Evolutionary conservation across 345 rosid species (phyloP), one percentile per base, ranked within the genome.

Genomic region (Linum lewisii): DNA sequence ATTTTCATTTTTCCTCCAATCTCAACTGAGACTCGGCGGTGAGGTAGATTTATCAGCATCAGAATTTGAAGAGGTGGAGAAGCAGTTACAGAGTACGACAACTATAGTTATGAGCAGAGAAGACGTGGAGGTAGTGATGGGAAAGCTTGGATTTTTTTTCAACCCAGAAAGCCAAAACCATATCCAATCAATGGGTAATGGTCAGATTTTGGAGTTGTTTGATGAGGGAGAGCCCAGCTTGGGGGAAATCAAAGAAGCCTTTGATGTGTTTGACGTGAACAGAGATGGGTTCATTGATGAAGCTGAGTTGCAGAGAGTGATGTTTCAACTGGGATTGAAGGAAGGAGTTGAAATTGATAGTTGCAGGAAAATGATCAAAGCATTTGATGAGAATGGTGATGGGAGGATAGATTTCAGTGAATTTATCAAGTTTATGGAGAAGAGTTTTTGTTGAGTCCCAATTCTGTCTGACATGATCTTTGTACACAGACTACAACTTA

Each of bases 241-340:
- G 61, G 74, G 56, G 24, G 80, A 76, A 19, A 10, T 69, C 21
- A 66, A 58, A 37, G 64, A 69, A 63, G 74, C 80, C 24, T 76
- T 76, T 24, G 66, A 58, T 22, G 72, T 66, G 15, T 72, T 72
- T 4, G 80, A 76, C 32, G 66, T 55, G 47, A 76, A 76, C 52
- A 69, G 50, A 38, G 80, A 76, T 49, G 80, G 80, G n/a, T 69
- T 65, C 49, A 66, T 76, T 1, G 74, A 76, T 37, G 63, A 25
- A 7, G 16, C 1, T 10, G 72, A 72, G 60, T 56, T 72, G 71
- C 67, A 63, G 61, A 72, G 71, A 54, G 75, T 72, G 10, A 4
- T 72, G 5, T 22, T 44, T 54, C 10, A 51, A 24, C 47, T 72
- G 37, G 68, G 75, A 2, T 0, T 72, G 9, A 47, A 53, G 56